Base-by-base conservation (phyloP, 108 stramenopile species). In the Pelagomonas calceolata region DNA sequence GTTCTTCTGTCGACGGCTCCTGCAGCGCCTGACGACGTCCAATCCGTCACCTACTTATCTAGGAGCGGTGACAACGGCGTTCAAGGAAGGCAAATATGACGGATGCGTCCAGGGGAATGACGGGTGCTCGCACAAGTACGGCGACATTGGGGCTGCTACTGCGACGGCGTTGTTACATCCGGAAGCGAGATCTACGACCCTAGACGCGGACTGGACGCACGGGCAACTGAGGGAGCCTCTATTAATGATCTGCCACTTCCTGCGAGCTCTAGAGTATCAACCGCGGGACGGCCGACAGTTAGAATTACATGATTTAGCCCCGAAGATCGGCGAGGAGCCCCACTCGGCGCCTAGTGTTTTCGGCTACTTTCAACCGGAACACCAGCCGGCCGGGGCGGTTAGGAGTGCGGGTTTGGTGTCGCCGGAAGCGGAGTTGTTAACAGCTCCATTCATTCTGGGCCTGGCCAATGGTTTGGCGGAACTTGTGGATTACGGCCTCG, bases 11-110 rank as follows among this genome's bases (percentile, higher is more conserved):
- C 69, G 76, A 26, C 79, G 76, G 39, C 69, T 91, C 14, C 79
- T 86, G 33, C 87, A 91, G 74, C 76, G 81, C 63, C 80, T 88
- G 67, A 85, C 85, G 26, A 80, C 84, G 64, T 84, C 83, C 0
- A 91, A 91, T 77, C 90, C 89, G 30, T 80, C 85, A 0, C 89
- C 89, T 30, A 51, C 81, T 29, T 84, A 84, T 75, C 76, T 84
- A 0, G 43, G 73, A 26, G 72, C 73, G 12, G 81, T 86, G 44
- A 77, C 84, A 0, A 37, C 32, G 18, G 88, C 88, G 4, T 89
- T 86, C 74, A 70, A 36, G 33, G 80, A 35, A 29, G 88, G 88
- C 0, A 43, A 32, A 14, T 85, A 71, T 71, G 67, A 44, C 7
- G 65, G 45, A 4, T 85, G 86, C 71, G 89, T 87, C 17, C 46